Percentiles rank a stretch among this genome's conserved stretches.
phyloP scores from a whole-genome alignment of 2,329 filamentous ascomycete species.

The Aspergillus sp. region DNA sequence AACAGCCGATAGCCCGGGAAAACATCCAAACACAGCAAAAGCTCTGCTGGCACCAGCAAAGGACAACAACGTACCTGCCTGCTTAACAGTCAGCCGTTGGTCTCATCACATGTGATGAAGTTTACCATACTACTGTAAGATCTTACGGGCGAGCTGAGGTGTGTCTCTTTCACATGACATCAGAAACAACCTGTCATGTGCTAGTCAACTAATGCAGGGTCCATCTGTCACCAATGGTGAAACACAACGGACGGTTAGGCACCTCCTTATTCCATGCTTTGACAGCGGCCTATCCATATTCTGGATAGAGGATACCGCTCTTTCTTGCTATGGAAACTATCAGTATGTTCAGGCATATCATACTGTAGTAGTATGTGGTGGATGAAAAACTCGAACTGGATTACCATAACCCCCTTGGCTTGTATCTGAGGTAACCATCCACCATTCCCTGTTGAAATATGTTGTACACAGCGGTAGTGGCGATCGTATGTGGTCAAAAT shows the following conservation, averaged over 20 bases:
- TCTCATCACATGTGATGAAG: neutral
- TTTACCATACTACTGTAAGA: neutral
- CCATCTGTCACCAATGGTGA: slow-evolving; percentile 9
- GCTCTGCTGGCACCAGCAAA: neutral
- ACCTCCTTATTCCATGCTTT: neutral
- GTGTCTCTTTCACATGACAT: slow-evolving; percentile 1
- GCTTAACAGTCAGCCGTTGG: neutral
- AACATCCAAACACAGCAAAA: neutral
- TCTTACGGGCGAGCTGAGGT: neutral
- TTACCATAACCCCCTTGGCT: neutral
- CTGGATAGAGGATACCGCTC: no score
- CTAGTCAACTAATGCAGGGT: neutral
- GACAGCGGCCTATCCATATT: slow-evolving; percentile 2
- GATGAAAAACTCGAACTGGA: neutral
- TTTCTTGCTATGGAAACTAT: no score
- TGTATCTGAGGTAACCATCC: neutral
- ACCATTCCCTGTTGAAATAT: neutral
- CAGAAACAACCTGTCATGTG: slow-evolving; percentile 7
- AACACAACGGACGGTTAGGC: slow-evolving; percentile 7
- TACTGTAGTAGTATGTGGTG: no score
- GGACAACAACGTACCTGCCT: neutral
- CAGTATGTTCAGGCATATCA: no score
- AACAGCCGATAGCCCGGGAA: neutral
- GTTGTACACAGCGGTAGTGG: no score
- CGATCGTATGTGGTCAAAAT: no score